Evolutionary conservation across 257 asterid species (phyloP), one percentile per base, ranked within the genome.

Genomic region (Scutellaria galericulata): DNA sequence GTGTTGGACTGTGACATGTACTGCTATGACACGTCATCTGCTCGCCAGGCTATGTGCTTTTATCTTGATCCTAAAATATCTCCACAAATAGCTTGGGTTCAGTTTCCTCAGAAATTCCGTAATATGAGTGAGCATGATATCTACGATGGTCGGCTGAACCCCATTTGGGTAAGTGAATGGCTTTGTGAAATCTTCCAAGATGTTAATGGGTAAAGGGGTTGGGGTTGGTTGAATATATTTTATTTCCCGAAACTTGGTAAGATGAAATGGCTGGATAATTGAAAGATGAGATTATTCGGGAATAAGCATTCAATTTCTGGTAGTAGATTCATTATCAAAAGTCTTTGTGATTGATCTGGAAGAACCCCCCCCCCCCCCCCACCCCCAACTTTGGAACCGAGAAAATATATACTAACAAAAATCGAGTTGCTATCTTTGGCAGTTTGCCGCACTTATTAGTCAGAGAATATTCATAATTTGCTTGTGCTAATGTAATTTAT

Each of bases 21-120:
- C 61, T 86, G 88, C 77, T 51, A 82, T 13, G 86, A 86, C 64
- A 88, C 90, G 5, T 50, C 84, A 7, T 81, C 86, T 14, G 84
- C 85, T 20, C 81, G 88, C 51, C 86, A 86, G 39, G 88, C 91
- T 27, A 79, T 86, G 88, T 86, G 90, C 75, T 83, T 79, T 53
- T 81, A 75, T 64, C 79, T 86, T 40, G 89, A 85, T 67, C 79
- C 85, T 15, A 71, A 78, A 41, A n/a, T 75, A 74, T 77, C 89
- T 42, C n/a, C 63, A 37, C 48, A 81, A 42, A 77, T 91, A 20
- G 84, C 84, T 18, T 89, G 76, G 74, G 96, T 89, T 50, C 96
- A 91, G 73, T 91, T 84, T 77, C 92, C 92, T 0, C 97, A 89
- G 79, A 79, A 66, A 40, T 88, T 90, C 67, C 86, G 74, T 37